Conservation (phyloP, 768 basidiomycete genomes). For the Lactarius deliciosus region DNA sequence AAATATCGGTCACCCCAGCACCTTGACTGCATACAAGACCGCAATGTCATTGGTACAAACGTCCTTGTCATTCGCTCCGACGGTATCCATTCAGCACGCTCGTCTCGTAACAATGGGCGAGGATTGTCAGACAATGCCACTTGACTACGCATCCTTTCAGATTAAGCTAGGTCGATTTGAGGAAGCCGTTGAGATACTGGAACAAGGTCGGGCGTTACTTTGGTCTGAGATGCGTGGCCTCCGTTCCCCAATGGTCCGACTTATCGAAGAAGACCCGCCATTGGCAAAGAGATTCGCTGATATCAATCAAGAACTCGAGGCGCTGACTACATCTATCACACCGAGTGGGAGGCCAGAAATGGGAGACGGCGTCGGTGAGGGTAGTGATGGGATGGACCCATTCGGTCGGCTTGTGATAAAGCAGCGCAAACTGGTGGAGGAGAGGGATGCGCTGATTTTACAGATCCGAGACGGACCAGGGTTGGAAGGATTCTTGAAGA, state of each 20-base stretch:
- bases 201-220: conserved; percentile 6
- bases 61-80: background rate
- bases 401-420: background rate
- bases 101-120: background rate
- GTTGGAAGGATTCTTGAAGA: too few species aligned
- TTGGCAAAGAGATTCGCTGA: conserved; percentile 5
- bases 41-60: background rate
- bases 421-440: background rate
- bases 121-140: background rate
- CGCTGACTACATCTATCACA: too few species aligned
- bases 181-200: conserved; percentile 13
- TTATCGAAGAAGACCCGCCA: background rate
- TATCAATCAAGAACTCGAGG: background rate
- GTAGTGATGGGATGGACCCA: background rate
- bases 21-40: background rate
- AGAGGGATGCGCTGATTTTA: background rate
- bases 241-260: background rate
- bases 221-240: conserved; percentile 18
- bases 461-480: conserved; percentile 1
- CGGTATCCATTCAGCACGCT: background rate
- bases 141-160: conserved; percentile 14
- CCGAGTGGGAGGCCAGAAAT: too few species aligned
- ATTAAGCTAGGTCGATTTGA: conserved; percentile 6
- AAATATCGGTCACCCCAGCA: background rate
- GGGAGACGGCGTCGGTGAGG: too few species aligned